Evolutionary conservation across 2,329 filamentous ascomycete species (phyloP).

Genomic region (Pyrenophora seminiperda): DNA sequence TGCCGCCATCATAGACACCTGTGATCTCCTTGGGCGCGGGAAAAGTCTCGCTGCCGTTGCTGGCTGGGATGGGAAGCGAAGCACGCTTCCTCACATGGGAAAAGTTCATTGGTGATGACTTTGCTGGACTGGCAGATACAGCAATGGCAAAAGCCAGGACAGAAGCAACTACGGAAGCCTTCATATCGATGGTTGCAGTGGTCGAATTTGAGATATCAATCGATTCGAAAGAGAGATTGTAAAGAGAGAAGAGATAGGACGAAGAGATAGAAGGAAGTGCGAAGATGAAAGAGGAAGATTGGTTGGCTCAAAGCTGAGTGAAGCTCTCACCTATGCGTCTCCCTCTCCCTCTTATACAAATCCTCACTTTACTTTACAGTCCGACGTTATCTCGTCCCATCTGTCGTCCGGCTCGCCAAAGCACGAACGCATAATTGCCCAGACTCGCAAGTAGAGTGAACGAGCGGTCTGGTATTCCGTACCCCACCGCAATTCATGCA

Average conservation of each 20-base stretch:
- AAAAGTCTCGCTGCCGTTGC: conserved; percentile 37
- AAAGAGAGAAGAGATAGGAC: conserved; percentile 11
- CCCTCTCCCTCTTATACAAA: conserved; percentile 19
- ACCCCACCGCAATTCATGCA: too few relatives aligned
- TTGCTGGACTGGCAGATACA: conserved; percentile 34
- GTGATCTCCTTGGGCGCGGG: conserved; percentile 28
- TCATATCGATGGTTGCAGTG: conserved; percentile 34
- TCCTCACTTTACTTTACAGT: too few relatives aligned
- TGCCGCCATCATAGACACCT: conserved; percentile 40
- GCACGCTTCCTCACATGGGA: conserved; percentile 39
- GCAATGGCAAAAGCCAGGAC: conserved; percentile 36
- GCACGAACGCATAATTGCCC: too few relatives aligned
- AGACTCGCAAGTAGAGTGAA: too few relatives aligned
- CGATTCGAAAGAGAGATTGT: conserved; percentile 19
- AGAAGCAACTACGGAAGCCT: conserved; percentile 35
- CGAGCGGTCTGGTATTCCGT: too few relatives aligned
- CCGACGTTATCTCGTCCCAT: too few relatives aligned
- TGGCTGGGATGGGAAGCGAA: conserved; percentile 36
- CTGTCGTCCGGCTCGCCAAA: too few relatives aligned
- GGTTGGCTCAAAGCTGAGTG: conserved; percentile 27
- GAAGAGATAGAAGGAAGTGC: conserved; percentile 13
- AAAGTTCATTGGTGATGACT: conserved; percentile 18
- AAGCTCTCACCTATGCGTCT: conserved; percentile 9
- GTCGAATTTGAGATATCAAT: conserved; percentile 14
- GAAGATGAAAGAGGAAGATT: conserved; percentile 12